Conservation (phyloP, 805 yeast genomes). For the Lachancea mirantina region DNA sequence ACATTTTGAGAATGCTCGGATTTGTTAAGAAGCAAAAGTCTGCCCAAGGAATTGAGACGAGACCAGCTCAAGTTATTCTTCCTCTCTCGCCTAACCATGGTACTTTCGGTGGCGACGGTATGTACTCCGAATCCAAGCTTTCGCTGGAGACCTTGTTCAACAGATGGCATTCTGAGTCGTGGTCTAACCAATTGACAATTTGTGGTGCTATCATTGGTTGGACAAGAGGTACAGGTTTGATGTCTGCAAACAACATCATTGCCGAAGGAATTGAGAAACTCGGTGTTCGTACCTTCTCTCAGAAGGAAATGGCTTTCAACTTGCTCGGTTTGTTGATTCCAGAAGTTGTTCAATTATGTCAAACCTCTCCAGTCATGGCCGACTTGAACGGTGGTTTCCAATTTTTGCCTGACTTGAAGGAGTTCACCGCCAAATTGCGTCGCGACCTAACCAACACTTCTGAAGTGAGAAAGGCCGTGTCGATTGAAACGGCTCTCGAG, state of each 20-base stretch:
- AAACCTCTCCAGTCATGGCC: constrained; percentile 92
- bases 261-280: constrained; percentile 95
- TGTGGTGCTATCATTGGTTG: constrained; percentile 99
- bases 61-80: constrained; percentile 96
- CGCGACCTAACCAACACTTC: constrained; percentile 65
- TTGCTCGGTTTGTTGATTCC: constrained; percentile 90
- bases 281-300: constrained; percentile 97
- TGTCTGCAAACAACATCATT: constrained; percentile 94
- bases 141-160: constrained; percentile 93
- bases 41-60: constrained; percentile 70
- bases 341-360: constrained; percentile 76
- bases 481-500: constrained; percentile 88
- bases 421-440: constrained; percentile 74
- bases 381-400: constrained; percentile 99
- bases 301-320: constrained; percentile 99
- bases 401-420: constrained; percentile 85
- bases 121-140: constrained; percentile 95
- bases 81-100: constrained; percentile 99
- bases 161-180: constrained; percentile 98
- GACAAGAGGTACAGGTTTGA: constrained; percentile 99
- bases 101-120: constrained; percentile 96
- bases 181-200: constrained; percentile 89
- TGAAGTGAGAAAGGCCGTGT: constrained; percentile 91
- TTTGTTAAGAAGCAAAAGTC: constrained; percentile 78
- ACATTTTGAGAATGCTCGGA: constrained; percentile 87